phyloP scores from a whole-genome alignment of 2,329 filamentous ascomycete genomes.

The Penicillium oxalicum region DNA sequence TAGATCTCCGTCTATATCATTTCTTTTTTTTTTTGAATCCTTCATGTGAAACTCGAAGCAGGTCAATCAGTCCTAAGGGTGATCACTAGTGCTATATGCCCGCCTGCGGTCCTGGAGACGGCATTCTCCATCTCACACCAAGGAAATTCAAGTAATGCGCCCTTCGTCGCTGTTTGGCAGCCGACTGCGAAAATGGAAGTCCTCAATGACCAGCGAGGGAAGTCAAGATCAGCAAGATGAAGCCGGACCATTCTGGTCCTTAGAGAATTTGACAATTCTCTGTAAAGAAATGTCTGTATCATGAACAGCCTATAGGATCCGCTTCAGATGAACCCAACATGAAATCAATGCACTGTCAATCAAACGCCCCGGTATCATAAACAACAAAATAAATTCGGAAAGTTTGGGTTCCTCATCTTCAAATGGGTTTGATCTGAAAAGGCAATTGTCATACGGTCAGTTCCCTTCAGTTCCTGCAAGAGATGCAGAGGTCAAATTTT shows the following conservation, averaged over 20 bases:
- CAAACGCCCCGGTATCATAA: slow-evolving; percentile 21
- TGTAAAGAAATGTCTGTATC: slow-evolving; percentile 1
- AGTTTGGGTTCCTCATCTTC: slow-evolving; percentile 15
- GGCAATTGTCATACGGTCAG: background rate
- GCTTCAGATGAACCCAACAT: slow-evolving; percentile 6
- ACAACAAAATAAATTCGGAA: slow-evolving; percentile 5
- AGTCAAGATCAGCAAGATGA: too few relatives aligned
- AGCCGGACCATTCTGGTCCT: background rate
- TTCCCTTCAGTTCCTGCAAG: background rate
- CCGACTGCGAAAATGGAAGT: too few relatives aligned
- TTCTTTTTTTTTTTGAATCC: too few relatives aligned
- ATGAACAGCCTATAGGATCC: slow-evolving; percentile 4
- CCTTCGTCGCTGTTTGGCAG: too few relatives aligned
- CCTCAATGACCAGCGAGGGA: too few relatives aligned
- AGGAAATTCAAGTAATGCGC: too few relatives aligned
- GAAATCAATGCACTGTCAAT: slow-evolving; percentile 10
- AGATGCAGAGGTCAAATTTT: background rate
- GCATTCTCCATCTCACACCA: too few relatives aligned
- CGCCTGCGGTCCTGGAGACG: too few relatives aligned
- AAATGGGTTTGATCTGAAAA: slow-evolving; percentile 49
- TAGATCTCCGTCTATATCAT: too few relatives aligned
- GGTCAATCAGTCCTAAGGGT: too few relatives aligned
- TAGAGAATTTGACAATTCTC: background rate
- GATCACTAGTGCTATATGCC: too few relatives aligned
- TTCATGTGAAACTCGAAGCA: too few relatives aligned